Evolutionary conservation across 306 rosid genomes (phyloP), one percentile per base, ranked within the genome.

Genomic region (Abrus precatorius): DNA sequence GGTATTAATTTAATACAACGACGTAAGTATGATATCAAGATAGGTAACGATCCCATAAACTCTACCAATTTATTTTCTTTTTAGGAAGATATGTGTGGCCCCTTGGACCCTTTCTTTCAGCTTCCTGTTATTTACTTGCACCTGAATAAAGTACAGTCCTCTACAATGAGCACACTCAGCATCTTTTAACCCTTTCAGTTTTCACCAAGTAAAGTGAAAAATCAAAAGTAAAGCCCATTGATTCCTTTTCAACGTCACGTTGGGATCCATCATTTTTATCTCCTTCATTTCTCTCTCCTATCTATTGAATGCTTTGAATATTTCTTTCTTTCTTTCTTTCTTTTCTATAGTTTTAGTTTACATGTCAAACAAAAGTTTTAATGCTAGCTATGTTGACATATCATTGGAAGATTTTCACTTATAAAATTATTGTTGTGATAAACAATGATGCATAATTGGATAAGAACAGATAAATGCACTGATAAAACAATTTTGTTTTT

Each of bases 201-300:
- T 80, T 78, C 30, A 52, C 64, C 66, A 10, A 45, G 11, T 28
- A 76, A 54, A 28, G 55, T 72, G 78, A 62, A 64, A 87, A 60
- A 40, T 56, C 29, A 28, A 69, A 77, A 44, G 74, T 32, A 56
- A 41, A n/a, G 3, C 6, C 38, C 65, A 84, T 77, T 70, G 63
- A 64, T 85, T 75, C 47, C 65, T 61, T 67, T 74, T 43, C 7
- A 32, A 85, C 80, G 38, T 76, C 75, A 74, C 77, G 84, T 68
- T 83, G 77, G 86, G 80, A 77, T 85, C 85, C 89, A 77, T 71
- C 78, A 81, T 78, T 75, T 70, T 74, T 5, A 38, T 86, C 80
- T 40, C 56, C 41, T 20, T 13, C 41, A 10, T 48, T 38, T 79
- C 79, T 63, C 62, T 75, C 77, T 47, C 44, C 36, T 43, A 6